Evolutionary conservation across 2,329 filamentous ascomycete species (phyloP).

Genomic region (Plectosphaerella sp.): DNA sequence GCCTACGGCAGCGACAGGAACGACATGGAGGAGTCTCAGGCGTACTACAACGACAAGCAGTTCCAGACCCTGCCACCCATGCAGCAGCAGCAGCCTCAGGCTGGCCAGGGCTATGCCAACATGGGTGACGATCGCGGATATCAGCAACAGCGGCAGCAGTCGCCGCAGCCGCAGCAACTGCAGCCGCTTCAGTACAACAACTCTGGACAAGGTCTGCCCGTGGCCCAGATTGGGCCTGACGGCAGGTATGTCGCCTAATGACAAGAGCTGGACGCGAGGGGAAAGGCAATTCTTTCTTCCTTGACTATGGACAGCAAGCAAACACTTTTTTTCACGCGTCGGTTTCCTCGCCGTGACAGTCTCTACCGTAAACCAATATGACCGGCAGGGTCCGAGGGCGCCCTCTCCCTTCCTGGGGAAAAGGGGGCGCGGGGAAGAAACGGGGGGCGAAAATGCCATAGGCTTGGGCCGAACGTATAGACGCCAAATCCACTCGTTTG

Average conservation of each 20-base stretch:
- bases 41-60: conserved; percentile 3
- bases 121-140: neutral
- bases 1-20: neutral
- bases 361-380: too few relatives aligned
- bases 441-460: neutral
- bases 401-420: neutral
- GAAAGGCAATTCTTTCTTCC: too few relatives aligned
- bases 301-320: too few relatives aligned
- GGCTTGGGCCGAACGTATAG: neutral
- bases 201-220: conserved; percentile 4
- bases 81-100: neutral
- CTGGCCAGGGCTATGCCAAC: neutral
- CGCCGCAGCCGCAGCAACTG: neutral
- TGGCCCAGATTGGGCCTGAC: conserved; percentile 8
- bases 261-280: too few relatives aligned
- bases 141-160: neutral
- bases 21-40: neutral
- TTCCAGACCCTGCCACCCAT: conserved; percentile 2
- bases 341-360: too few relatives aligned
- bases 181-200: neutral
- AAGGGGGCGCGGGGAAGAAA: neutral
- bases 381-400: too few relatives aligned
- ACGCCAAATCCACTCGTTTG: neutral
- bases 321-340: too few relatives aligned
- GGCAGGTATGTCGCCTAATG: conserved; percentile 7